These are phyloP conservation scores for Aspergillus texensis DNA, from an alignment of 2,329 filamentous ascomycete species.

Conservation along the genomic window DNA sequence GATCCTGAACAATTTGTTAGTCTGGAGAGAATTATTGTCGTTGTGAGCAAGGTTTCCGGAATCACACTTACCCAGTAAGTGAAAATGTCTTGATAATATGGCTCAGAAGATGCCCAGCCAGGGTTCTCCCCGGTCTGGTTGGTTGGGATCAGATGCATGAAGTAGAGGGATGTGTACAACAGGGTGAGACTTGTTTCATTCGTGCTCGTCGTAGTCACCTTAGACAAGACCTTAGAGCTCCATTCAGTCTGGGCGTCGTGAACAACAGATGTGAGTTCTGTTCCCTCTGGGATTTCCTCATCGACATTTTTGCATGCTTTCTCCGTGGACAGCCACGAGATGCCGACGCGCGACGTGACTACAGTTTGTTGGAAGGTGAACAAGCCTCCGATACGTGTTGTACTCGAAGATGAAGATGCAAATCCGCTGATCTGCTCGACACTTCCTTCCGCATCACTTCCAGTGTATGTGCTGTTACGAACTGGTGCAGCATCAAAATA, in stretches of 20 bases:
- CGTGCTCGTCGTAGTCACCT: slow-evolving; percentile 62
- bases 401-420: slow-evolving; percentile 48
- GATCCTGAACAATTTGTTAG: slow-evolving; percentile 41
- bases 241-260: slow-evolving; percentile 56
- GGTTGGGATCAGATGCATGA: slow-evolving; percentile 69
- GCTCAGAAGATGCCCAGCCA: slow-evolving; percentile 64
- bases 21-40: not conserved
- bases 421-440: slow-evolving; percentile 29
- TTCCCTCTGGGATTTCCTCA: slow-evolving; percentile 56
- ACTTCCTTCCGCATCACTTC: slow-evolving; percentile 31
- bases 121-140: slow-evolving; percentile 74
- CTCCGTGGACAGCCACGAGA: slow-evolving; percentile 66
- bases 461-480: slow-evolving; percentile 32
- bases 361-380: slow-evolving; percentile 55
- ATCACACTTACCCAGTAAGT: slow-evolving; percentile 60
- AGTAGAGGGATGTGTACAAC: slow-evolving; percentile 70
- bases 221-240: slow-evolving; percentile 65
- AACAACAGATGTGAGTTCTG: slow-evolving; percentile 49
- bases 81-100: slow-evolving; percentile 73
- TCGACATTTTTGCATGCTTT: slow-evolving; percentile 64
- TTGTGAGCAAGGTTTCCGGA: not conserved
- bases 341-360: slow-evolving; percentile 63
- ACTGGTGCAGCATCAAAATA: slow-evolving; percentile 53
- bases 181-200: slow-evolving; percentile 60
- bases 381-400: slow-evolving; percentile 45